These are phyloP conservation scores for Ganoderma boninense DNA, from an alignment of 1,284 basidiomycete species.

Conservation along the genomic window DNA sequence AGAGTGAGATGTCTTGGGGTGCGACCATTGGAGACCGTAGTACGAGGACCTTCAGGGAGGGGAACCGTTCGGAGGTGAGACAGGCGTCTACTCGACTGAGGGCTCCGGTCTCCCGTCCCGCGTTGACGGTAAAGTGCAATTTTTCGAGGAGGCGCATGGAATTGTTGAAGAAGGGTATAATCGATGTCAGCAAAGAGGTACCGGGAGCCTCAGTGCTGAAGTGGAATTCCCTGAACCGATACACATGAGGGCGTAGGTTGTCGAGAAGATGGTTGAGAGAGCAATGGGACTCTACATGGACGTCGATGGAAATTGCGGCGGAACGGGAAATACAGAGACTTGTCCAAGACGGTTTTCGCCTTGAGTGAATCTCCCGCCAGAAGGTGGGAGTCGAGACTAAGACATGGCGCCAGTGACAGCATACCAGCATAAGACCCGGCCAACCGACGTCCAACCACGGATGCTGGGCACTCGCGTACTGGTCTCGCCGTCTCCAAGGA, in stretches of 20 bases:
- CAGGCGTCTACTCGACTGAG: neutral
- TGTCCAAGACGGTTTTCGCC: neutral
- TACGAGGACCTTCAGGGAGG: neutral
- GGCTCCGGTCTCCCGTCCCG: no score
- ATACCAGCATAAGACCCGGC: constrained; percentile 17
- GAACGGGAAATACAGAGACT: neutral
- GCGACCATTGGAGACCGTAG: neutral
- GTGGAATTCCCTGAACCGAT: neutral
- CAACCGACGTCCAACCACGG: neutral
- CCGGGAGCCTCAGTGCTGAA: no score
- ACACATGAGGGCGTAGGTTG: neutral
- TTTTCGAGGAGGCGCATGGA: neutral
- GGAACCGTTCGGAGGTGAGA: neutral
- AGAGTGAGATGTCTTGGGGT: neutral
- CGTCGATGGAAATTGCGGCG: neutral
- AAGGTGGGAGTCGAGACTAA: constrained; percentile 3
- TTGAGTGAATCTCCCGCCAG: constrained; percentile 5
- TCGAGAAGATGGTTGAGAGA: neutral
- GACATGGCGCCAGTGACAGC: constrained; percentile 8
- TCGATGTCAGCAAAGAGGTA: neutral
- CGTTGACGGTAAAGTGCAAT: neutral
- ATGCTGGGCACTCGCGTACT: no score
- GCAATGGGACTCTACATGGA: neutral
- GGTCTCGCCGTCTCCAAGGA: no score
- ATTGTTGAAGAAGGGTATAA: neutral